A percentile compares a stretch with the other conserved stretches of the same genome.
phyloP scores from a whole-genome alignment of 345 rosid genomes.

The Melaleuca alternifolia region DNA sequence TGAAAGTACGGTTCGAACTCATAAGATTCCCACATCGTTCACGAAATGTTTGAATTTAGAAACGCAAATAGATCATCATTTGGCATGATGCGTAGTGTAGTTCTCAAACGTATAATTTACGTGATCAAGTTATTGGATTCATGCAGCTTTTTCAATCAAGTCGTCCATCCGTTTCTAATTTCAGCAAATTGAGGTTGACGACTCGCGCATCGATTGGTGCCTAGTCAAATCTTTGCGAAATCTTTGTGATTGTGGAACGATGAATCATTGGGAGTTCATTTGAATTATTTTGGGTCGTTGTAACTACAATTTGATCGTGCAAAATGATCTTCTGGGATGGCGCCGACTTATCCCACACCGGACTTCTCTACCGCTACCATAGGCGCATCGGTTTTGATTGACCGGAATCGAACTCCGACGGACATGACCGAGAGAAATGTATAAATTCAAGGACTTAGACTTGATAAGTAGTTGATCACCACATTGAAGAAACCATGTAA shows the following conservation, averaged over 20 bases:
- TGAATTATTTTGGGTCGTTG: too few species aligned
- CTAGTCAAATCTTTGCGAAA: background rate
- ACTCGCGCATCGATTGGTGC: background rate
- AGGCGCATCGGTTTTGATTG: background rate
- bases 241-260: accelerated
- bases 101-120: background rate
- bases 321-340: background rate
- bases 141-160: background rate
- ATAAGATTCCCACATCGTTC: background rate
- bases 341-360: too few species aligned
- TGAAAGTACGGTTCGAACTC: background rate
- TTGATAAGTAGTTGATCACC: background rate
- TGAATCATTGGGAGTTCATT: background rate
- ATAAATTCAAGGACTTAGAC: background rate
- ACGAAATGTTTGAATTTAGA: background rate
- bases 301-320: background rate
- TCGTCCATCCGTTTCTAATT: background rate
- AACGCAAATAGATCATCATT: background rate
- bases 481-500: background rate
- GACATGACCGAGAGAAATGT: background rate
- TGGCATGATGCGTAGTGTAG: accelerated
- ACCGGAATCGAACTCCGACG: background rate
- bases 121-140: accelerated
- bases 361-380: too few species aligned
- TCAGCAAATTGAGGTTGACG: background rate